Conservation (phyloP, 257 asterid species). For the Solanum boliviense region DNA sequence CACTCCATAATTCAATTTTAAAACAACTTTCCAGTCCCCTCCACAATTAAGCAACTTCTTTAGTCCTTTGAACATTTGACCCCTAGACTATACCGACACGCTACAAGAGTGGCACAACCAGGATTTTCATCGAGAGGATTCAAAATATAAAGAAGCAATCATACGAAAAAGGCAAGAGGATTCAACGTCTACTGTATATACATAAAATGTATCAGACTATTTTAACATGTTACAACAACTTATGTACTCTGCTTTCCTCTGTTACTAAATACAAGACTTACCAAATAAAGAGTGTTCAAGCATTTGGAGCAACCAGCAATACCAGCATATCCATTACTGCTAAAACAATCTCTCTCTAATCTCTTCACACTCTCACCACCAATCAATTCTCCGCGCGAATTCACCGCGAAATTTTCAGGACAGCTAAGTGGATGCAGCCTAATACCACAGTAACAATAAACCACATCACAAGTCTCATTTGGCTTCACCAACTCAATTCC, state of each 20-base stretch:
- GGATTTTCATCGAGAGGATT: not conserved
- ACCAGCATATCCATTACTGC: constrained; percentile 30
- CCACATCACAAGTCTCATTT: constrained; percentile 81
- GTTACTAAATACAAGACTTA: not conserved
- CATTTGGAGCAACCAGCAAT: constrained; percentile 82
- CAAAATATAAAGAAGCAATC: not conserved
- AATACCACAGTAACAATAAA: constrained; percentile 87
- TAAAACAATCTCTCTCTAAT: constrained; percentile 61
- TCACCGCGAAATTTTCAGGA: constrained; percentile 61
- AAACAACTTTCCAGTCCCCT: not conserved
- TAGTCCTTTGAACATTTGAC: not conserved
- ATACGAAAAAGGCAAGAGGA: not conserved
- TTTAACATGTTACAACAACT: not conserved
- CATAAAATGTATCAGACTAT: not conserved
- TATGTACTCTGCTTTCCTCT: not conserved
- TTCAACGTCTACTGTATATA: not conserved
- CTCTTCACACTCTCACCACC: constrained; percentile 78
- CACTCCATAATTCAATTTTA: not conserved
- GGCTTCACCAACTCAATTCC: constrained; percentile 66
- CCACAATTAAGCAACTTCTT: not conserved
- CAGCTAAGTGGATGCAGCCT: constrained; percentile 83
- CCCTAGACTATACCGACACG: not conserved
- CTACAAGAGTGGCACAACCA: not conserved
- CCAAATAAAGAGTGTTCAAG: constrained; percentile 77
- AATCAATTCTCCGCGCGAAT: constrained; percentile 39